phyloP scores from a whole-genome alignment of 177 flowering plant species.

The Vitis hybrid region DNA sequence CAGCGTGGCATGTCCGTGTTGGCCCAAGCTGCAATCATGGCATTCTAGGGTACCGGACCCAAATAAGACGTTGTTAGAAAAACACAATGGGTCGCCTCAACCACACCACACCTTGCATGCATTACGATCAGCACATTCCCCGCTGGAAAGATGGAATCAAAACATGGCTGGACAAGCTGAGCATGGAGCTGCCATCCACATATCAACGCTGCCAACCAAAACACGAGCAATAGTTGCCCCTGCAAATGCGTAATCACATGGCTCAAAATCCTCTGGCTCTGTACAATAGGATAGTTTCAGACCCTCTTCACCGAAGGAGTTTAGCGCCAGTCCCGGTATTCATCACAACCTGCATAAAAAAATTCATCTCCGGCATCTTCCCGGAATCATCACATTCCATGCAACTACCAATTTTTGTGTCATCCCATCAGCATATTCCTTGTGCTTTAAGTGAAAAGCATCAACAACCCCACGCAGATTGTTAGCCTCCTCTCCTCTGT shows the following conservation, averaged over 20 bases:
- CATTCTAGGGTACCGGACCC: constrained; percentile 44
- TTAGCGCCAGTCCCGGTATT: constrained; percentile 49
- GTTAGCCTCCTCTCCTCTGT: constrained; percentile 45
- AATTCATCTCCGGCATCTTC: constrained; percentile 26
- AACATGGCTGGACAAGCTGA: constrained; percentile 38
- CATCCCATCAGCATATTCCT: constrained; percentile 59
- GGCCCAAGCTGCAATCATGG: constrained; percentile 61
- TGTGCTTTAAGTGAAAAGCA: constrained; percentile 68
- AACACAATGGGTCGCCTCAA: constrained; percentile 33
- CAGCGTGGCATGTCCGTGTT: constrained; percentile 59
- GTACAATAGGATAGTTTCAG: constrained; percentile 42
- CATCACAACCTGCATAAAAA: constrained; percentile 46
- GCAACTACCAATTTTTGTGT: no score
- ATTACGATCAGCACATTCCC: constrained; percentile 54
- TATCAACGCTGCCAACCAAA: constrained; percentile 46
- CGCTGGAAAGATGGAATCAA: constrained; percentile 52
- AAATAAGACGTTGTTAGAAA: constrained; percentile 38
- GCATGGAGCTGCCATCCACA: constrained; percentile 58
- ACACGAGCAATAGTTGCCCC: constrained; percentile 52
- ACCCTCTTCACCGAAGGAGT: constrained; percentile 49
- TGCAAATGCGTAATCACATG: constrained; percentile 55
- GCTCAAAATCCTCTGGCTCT: constrained; percentile 36
- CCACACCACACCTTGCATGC: constrained; percentile 53
- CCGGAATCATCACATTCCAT: constrained; percentile 1
- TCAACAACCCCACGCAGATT: constrained; percentile 53